These are phyloP conservation scores for Suillus hirtellus DNA, from an alignment of 768 basidiomycete genomes.

Conservation along the genomic window DNA sequence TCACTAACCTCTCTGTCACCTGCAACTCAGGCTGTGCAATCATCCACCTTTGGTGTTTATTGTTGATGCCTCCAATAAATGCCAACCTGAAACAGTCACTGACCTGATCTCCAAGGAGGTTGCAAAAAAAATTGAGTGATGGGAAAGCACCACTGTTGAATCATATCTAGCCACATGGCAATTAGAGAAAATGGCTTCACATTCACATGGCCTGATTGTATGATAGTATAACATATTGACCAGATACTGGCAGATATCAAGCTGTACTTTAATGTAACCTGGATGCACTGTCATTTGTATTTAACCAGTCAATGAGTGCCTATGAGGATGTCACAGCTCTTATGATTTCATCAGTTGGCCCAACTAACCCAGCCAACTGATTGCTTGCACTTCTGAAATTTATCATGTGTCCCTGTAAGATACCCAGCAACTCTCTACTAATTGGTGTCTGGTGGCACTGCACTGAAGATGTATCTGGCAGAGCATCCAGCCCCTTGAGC, in stretches of 20 bases:
- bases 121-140: neutral
- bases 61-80: too few relatives aligned
- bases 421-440: neutral
- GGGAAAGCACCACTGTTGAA: too few relatives aligned
- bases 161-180: too few relatives aligned
- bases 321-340: neutral
- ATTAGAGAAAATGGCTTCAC: too few relatives aligned
- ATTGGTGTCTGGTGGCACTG: neutral
- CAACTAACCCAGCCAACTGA: neutral
- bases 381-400: neutral
- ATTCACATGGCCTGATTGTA: too few relatives aligned
- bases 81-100: too few relatives aligned
- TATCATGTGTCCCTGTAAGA: neutral
- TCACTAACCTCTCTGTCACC: too few relatives aligned
- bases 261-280: neutral
- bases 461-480: neutral
- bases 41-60: too few relatives aligned
- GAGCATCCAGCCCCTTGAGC: neutral
- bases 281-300: neutral
- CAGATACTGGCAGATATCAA: neutral
- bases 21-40: too few relatives aligned
- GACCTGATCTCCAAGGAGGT: too few relatives aligned
- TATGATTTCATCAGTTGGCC: neutral
- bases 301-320: neutral
- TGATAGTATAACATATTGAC: neutral